phyloP scores from a whole-genome alignment of 345 rosid genomes.

The Schrenkiella parvula region DNA sequence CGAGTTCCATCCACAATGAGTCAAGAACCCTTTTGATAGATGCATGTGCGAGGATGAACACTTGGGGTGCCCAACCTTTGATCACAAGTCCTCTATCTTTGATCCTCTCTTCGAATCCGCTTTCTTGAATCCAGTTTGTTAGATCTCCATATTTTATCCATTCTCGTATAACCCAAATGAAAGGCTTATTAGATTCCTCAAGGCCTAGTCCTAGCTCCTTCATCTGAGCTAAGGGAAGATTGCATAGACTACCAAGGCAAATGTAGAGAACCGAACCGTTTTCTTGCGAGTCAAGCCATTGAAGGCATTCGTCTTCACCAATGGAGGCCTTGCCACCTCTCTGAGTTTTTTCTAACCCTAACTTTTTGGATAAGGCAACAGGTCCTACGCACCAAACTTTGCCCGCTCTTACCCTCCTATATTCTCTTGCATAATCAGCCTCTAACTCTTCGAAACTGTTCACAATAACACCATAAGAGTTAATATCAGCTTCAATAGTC shows the following conservation, averaged over 20 bases:
- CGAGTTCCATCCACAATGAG: conserved; percentile 68
- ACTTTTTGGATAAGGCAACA: conserved; percentile 35
- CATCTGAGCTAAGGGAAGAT: conserved; percentile 32
- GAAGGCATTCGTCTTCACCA: conserved; percentile 28
- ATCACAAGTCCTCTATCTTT: conserved; percentile 46
- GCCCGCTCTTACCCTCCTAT: conserved; percentile 26
- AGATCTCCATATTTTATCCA: conserved; percentile 14
- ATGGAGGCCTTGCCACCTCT: conserved; percentile 40
- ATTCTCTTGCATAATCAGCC: conserved; percentile 32
- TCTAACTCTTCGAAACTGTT: conserved; percentile 49
- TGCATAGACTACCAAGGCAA: conserved; percentile 50
- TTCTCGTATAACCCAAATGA: conserved; percentile 48
- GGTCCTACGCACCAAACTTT: conserved; percentile 56
- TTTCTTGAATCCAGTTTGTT: conserved; percentile 38
- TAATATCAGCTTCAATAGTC: conserved; percentile 13
- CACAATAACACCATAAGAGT: conserved; percentile 29
- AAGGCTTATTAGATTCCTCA: conserved; percentile 45
- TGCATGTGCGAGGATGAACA: conserved; percentile 44
- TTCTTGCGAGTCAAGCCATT: conserved; percentile 45
- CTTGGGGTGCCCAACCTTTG: conserved; percentile 58
- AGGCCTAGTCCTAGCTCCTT: conserved; percentile 50
- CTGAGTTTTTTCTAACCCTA: conserved; percentile 26
- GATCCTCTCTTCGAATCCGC: conserved; percentile 37
- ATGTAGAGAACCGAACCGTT: conserved; percentile 41
- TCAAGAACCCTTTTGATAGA: conserved; percentile 50